Evolutionary conservation across 768 basidiomycete species (phyloP), one percentile per base, ranked within the genome.

Genomic region (Suillus sp.): DNA sequence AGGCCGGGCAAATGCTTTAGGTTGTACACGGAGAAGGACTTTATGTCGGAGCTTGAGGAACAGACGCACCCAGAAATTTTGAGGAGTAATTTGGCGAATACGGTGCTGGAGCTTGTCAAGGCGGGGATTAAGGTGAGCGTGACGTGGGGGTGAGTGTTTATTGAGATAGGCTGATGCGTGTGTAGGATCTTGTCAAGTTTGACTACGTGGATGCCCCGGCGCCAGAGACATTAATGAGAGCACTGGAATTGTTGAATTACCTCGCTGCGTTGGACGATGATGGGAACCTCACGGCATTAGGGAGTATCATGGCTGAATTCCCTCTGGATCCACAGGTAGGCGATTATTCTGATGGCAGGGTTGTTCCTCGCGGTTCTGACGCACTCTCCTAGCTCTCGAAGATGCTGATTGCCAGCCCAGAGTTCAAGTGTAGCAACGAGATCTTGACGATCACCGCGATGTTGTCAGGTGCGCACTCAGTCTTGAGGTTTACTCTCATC

Each of bases 31-130:
- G 96, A 99, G 76, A 92, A 93, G 75, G 97, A 99, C 77, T 99
- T 97, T 69, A 95, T 98, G 85, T 85, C 82, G 64, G 95, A 98
- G 78, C 81, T 99, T 47, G 96, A 98, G 76, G 96, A 98, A 72
- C 97, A 99, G 77, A 99, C 96, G 1, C 88, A 95, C 72, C 97
- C 97, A 0, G 97, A 99, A 78, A 99, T 99, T 70, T 77, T 98
- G 61, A 79, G 96, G 65, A 93, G 92, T 68, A 99, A 99, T 78
- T 70, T 99, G 70, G 93, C 94, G 62, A 98, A 96, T 69, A 91
- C 92, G 0, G 95, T 98, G 16, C 78, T 99, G 59, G 95, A 97
- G 78, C 76, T 99, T 67, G 91, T 95, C 66, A 99, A 99, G 76
- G 83, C 97, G 22, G 96, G 97, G 37, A 85, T 99, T 73, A 92